Conservation (phyloP, 2,329 filamentous ascomycete genomes). For the Scolecobasidium constrictum region DNA sequence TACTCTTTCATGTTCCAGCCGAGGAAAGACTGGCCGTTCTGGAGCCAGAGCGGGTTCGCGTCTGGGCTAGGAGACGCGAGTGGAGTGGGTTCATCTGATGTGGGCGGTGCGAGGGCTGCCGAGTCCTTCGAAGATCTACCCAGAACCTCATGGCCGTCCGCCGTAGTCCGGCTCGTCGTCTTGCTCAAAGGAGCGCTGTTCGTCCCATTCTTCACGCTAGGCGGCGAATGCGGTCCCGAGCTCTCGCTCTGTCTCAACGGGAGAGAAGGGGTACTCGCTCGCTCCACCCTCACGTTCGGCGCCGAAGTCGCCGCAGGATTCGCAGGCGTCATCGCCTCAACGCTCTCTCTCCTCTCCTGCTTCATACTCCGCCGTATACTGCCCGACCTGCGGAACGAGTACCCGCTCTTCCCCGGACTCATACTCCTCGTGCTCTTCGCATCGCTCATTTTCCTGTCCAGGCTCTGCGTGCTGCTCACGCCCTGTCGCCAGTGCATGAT, state of each 20-base stretch:
- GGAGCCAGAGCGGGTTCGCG: conserved; percentile 36
- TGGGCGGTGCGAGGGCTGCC: no score
- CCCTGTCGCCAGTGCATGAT: conserved; percentile 83
- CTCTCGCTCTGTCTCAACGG: no score
- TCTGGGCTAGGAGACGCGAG: conserved; percentile 15
- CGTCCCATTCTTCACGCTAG: background rate
- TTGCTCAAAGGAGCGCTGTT: no score
- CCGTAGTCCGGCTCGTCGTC: no score
- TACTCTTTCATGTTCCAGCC: conserved; percentile 38
- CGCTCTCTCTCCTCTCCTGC: background rate
- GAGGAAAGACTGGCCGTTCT: conserved; percentile 40
- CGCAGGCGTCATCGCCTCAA: background rate
- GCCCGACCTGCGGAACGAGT: background rate
- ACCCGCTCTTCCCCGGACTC: conserved; percentile 3
- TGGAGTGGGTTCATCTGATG: no score
- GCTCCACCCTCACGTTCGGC: background rate
- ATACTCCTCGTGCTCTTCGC: conserved; percentile 20
- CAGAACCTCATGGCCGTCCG: no score
- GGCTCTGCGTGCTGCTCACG: conserved; percentile 40
- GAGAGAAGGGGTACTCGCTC: background rate
- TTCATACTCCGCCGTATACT: background rate
- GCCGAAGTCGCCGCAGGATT: background rate
- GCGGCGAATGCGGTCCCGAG: background rate
- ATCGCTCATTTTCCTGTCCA: conserved; percentile 29
- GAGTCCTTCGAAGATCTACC: no score